Evolutionary conservation across 1,284 basidiomycete species (phyloP), one percentile per base, ranked within the genome.

Genomic region (Cutaneotrichosporon arboriforme): DNA sequence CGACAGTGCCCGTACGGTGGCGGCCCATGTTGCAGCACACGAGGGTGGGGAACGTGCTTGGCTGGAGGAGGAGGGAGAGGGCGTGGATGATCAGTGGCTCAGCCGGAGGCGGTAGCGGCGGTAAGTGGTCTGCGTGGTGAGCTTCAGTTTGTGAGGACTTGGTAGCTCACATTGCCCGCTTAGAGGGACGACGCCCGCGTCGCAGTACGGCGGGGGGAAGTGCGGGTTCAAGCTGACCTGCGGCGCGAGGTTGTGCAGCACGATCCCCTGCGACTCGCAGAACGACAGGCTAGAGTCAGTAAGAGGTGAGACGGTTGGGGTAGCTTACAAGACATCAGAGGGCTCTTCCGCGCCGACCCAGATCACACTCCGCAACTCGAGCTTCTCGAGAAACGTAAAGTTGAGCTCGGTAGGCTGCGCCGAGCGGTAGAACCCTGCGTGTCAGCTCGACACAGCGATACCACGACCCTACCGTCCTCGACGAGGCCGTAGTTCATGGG

Each of bases 281-380:
- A 73, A 75, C 14, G 67, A 77, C 58, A 61, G 63, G 55, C 61
- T 77, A 67, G 8, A 1, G 9, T 38, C 22, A 40, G 43, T 2
- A 4, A 7, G 4, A 3, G 2, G 12, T n/a, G 7, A 14, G 2
- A 17, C 10, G 26, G 26, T 10, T 5, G 26, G 5, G 31, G 3
- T 12, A 26, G 63, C 77, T 57, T 47, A 78, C 78, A 80, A 76
- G 39, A 75, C 74, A 3, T 76, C 70, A 9, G 76, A 73, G 0
- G 79, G 78, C 46, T 79, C 77, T 61, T 81, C 78, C 1, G 79
- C 78, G 0, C 79, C 79, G 4, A 80, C 75, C 78, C 78, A 81
- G 56, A 80, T 76, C 48, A 80, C 73, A 4, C 72, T 76, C 53
- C 70, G 73, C 40, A 81, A 64, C 8, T 72, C 66, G 18, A 81